phyloP scores from a whole-genome alignment of 2,329 filamentous ascomycete species.

The Dactylella cylindrospora region DNA sequence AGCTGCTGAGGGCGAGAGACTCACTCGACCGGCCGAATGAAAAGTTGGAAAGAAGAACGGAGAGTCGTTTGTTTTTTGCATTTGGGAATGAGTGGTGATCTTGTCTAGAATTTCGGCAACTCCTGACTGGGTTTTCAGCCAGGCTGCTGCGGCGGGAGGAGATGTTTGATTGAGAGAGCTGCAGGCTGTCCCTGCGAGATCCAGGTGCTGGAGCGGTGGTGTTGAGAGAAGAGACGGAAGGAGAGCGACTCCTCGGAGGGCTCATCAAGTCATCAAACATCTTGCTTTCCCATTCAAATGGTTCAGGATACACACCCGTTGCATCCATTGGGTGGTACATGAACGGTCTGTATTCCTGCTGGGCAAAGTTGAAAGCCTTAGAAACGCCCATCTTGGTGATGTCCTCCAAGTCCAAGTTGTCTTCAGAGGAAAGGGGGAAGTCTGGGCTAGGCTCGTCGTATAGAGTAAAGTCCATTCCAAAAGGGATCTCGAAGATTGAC shows the following conservation, averaged over 20 bases:
- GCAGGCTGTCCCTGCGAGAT: slow-evolving; percentile 13
- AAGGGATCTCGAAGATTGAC: slow-evolving; percentile 23
- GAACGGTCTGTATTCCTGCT: slow-evolving; percentile 25
- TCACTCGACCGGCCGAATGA: slow-evolving; percentile 21
- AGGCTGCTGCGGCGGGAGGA: slow-evolving; percentile 9
- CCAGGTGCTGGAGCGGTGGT: slow-evolving; percentile 19
- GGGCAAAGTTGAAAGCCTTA: slow-evolving; percentile 20
- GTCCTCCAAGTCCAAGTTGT: slow-evolving; percentile 23
- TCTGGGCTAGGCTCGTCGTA: slow-evolving; percentile 28
- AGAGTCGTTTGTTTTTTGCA: slow-evolving; percentile 7
- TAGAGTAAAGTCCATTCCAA: slow-evolving; percentile 20
- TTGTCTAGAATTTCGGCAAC: slow-evolving; percentile 3
- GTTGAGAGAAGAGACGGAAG: slow-evolving; percentile 16
- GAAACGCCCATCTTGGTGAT: slow-evolving; percentile 31
- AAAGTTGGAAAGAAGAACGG: slow-evolving; percentile 7
- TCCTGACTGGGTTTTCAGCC: neutral
- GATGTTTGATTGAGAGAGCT: slow-evolving; percentile 8
- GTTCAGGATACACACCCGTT: slow-evolving; percentile 14
- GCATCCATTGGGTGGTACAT: slow-evolving; percentile 31
- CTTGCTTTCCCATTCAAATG: slow-evolving; percentile 30
- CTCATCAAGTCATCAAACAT: slow-evolving; percentile 30
- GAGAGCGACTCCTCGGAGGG: slow-evolving; percentile 6
- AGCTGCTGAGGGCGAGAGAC: slow-evolving; percentile 1
- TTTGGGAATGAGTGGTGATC: no score
- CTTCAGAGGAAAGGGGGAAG: slow-evolving; percentile 14